Percentiles rank a stretch among this genome's conserved stretches.
Conservation (phyloP, 768 basidiomycete species). For the Mycena galopus region DNA sequence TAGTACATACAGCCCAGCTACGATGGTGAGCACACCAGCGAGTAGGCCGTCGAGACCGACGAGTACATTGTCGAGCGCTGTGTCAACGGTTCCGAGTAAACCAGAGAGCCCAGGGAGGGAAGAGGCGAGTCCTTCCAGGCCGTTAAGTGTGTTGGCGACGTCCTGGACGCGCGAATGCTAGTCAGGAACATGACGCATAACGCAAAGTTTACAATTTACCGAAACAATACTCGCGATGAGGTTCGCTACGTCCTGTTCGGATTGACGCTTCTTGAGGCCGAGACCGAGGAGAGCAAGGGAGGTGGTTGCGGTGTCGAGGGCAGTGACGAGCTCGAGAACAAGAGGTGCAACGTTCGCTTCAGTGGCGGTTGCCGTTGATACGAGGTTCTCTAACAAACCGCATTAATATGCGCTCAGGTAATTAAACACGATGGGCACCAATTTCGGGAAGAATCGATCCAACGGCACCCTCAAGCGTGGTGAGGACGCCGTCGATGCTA, state of each 20-base stretch:
- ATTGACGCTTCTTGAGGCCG: constrained; percentile 1
- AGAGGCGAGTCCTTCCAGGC: neutral
- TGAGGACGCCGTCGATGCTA: neutral
- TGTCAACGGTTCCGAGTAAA: neutral
- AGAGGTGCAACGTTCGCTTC: neutral
- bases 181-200: neutral
- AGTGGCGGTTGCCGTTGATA: neutral
- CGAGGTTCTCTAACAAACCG: neutral
- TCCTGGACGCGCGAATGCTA: neutral
- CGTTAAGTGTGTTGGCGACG: neutral
- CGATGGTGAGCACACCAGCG: neutral
- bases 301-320: constrained; percentile 1
- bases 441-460: neutral
- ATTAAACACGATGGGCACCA: neutral
- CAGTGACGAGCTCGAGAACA: neutral
- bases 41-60: constrained; percentile 1
- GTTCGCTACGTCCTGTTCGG: constrained; percentile 1
- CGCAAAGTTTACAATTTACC: neutral
- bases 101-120: neutral
- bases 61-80: neutral
- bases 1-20: neutral
- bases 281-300: neutral
- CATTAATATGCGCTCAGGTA: neutral
- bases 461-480: neutral
- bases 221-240: neutral